Evolutionary conservation across 2,329 filamentous ascomycete genomes (phyloP), one percentile per base, ranked within the genome.

Genomic region (Exophiala mesophila): DNA sequence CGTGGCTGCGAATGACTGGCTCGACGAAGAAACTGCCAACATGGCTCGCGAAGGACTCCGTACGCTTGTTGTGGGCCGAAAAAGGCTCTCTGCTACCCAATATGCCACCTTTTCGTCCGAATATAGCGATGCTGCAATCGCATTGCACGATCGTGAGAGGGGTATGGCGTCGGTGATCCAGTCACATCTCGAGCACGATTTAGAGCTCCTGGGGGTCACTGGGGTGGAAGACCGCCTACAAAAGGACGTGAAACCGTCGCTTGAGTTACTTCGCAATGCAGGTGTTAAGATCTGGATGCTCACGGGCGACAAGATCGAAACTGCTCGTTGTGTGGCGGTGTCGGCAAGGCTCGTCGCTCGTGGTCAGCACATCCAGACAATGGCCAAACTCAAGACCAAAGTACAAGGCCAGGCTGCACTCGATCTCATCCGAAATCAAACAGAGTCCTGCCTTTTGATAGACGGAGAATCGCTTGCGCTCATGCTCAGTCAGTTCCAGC

Each of bases 271-370:
- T 39, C 86, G 92, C 53, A 98, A 98, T 57, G 92, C 92, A 0
- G 92, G 92, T 18, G 92, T 98, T 67, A 97, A 97, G 65, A 97
- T 98, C 37, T 98, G 92, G 92, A 98, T 98, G 92, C 73, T 98
- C 61, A 98, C 92, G 0, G 92, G 92, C 34, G 92, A 98, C 72
- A 98, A 98, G 66, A 87, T 98, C 2, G 92, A 98, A 67, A 98
- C 92, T 10, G 92, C 92, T 12, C 82, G 92, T 24, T 98, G 92
- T 64, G 90, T 98, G 9, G 94, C 92, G 2, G 85, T 98, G 31
- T 94, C 85, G 59, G 89, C 90, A 20, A 96, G 96, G 63, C 76
- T 98, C 5, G 92, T 98, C 10, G 84, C 88, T 3, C 76, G 92
- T 49, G 90, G 90, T 1, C 94, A 98, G 65, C 92, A 90, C 62